phyloP scores from a whole-genome alignment of 2,329 filamentous ascomycete species.

The Paraphaeosphaeria minitans region DNA sequence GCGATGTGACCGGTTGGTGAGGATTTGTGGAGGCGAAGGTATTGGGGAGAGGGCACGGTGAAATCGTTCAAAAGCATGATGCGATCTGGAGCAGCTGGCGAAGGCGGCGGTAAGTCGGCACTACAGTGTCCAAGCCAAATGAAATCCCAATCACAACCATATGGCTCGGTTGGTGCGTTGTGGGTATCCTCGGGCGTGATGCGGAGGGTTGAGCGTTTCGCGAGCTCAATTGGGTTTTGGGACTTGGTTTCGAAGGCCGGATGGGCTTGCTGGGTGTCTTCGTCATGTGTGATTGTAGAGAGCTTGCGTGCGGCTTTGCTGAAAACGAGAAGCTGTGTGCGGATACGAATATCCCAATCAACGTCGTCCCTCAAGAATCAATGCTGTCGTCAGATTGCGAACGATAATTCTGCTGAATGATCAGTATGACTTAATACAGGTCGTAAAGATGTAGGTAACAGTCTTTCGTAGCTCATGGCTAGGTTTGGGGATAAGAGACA shows the following conservation, averaged over 20 bases:
- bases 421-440: constrained; percentile 2
- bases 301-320: constrained; percentile 18
- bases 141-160: constrained; percentile 45
- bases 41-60: constrained; percentile 25
- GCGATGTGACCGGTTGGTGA: constrained; percentile 24
- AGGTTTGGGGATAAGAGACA: background rate
- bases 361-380: constrained; percentile 36
- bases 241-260: constrained; percentile 10
- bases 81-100: constrained; percentile 21
- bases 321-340: constrained; percentile 23
- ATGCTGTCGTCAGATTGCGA: constrained; percentile 26
- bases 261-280: constrained; percentile 2
- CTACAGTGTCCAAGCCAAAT: constrained; percentile 50
- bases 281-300: constrained; percentile 15
- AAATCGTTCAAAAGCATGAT: constrained; percentile 23
- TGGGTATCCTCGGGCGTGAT: constrained; percentile 9
- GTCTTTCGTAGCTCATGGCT: background rate
- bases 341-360: constrained; percentile 33
- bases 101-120: constrained; percentile 24
- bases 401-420: constrained; percentile 23
- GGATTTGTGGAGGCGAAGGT: constrained; percentile 27
- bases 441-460: background rate
- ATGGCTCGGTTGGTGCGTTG: constrained; percentile 26
- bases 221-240: constrained; percentile 16
- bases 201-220: constrained; percentile 20